Evolutionary conservation across 768 basidiomycete genomes (phyloP).

Genomic region (Trametes cubensis): DNA sequence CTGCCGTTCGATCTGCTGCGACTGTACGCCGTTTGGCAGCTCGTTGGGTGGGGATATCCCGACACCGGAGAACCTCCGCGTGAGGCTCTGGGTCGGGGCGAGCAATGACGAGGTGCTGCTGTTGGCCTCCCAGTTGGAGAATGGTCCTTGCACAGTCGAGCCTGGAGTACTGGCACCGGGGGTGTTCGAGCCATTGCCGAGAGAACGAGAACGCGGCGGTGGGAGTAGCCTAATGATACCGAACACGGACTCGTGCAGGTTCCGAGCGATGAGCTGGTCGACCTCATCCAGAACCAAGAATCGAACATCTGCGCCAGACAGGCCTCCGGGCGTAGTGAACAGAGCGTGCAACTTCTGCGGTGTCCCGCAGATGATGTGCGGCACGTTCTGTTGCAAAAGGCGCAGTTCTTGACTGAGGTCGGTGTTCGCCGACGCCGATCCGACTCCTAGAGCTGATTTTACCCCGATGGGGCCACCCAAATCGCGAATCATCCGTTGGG

Average conservation of each 20-base stretch:
- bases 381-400: constrained; percentile 85
- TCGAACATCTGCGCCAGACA: constrained; percentile 82
- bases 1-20: constrained; percentile 70
- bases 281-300: constrained; percentile 97
- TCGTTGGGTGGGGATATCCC: constrained; percentile 46
- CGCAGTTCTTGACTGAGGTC: constrained; percentile 77
- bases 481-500: constrained; percentile 92
- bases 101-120: constrained; percentile 33
- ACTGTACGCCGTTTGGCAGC: constrained; percentile 30
- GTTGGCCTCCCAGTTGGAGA: constrained; percentile 38
- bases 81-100: constrained; percentile 41
- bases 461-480: constrained; percentile 93
- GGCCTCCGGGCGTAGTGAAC: constrained; percentile 78
- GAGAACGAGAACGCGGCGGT: constrained; percentile 72
- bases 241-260: constrained; percentile 93
- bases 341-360: constrained; percentile 95
- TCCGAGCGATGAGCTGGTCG: constrained; percentile 96
- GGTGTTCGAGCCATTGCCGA: constrained; percentile 42
- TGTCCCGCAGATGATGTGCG: constrained; percentile 95
- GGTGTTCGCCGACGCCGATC: constrained; percentile 62
- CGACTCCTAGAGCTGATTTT: constrained; percentile 86
- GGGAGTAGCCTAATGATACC: constrained; percentile 92
- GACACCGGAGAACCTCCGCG: constrained; percentile 62
- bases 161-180: constrained; percentile 41
- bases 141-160: constrained; percentile 41